Evolutionary conservation across 495 filamentous ascomycete genomes (phyloP).

Genomic region (Jackrogersella minutella): DNA sequence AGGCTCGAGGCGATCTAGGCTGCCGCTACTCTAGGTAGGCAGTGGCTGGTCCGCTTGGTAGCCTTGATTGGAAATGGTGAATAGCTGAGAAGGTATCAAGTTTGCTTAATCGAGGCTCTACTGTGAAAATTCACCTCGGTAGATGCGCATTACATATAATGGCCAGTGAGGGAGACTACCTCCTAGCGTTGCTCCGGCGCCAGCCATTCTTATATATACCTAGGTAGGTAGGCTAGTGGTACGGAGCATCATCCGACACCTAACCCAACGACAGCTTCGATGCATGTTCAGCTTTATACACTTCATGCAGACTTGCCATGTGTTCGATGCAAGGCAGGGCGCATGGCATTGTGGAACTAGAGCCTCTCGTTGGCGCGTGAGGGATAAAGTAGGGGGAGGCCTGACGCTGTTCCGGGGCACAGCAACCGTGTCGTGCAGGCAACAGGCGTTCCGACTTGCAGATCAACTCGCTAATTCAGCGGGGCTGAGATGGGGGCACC

Average conservation of each 20-base stretch:
- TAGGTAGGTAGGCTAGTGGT: not conserved
- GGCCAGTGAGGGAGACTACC: not conserved
- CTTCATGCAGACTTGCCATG: constrained; percentile 12
- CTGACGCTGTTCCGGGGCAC: constrained; percentile 4
- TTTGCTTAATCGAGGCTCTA: not conserved
- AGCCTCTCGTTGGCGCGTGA: not conserved
- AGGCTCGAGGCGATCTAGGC: not conserved
- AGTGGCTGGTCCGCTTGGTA: not conserved
- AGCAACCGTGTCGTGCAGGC: constrained; percentile 7
- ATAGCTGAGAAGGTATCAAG: not conserved
- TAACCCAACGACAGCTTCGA: constrained; percentile 2
- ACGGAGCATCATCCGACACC: not conserved
- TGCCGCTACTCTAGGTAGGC: not conserved
- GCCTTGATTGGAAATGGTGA: not conserved
- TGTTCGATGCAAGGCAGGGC: not conserved
- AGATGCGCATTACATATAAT: not conserved
- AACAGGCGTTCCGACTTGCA: not conserved
- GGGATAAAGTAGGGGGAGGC: not conserved
- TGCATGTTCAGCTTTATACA: constrained; percentile 10
- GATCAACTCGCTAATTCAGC: constrained; percentile 1
- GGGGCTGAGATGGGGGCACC: not conserved
- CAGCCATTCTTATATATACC: not conserved
- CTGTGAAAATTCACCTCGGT: not conserved
- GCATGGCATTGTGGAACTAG: not conserved
- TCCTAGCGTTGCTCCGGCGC: not conserved